phyloP scores from a whole-genome alignment of 2,329 filamentous ascomycete genomes.

The Diatrype stigma region DNA sequence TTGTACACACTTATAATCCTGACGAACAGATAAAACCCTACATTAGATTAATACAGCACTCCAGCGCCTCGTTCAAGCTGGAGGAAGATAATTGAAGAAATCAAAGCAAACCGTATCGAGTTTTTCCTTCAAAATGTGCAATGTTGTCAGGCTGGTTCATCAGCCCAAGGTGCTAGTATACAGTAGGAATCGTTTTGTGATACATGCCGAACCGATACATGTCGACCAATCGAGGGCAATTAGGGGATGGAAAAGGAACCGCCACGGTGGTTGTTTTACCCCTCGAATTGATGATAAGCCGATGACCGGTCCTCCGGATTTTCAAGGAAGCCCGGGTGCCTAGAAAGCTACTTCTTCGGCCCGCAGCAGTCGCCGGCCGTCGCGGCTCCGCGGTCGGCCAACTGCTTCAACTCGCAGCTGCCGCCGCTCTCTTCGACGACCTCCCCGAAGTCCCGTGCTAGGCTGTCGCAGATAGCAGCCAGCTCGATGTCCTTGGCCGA shows the following conservation, averaged over 20 bases:
- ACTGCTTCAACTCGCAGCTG: constrained; percentile 33
- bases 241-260: too few species aligned
- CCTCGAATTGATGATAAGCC: too few species aligned
- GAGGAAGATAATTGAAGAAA: neutral
- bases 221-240: too few species aligned
- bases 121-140: too few species aligned
- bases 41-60: constrained; percentile 10
- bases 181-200: too few species aligned
- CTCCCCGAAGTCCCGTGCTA: constrained; percentile 56
- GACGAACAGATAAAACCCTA: constrained; percentile 12
- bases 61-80: neutral
- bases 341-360: constrained; percentile 27
- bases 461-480: constrained; percentile 57
- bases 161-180: too few species aligned
- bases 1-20: constrained; percentile 15
- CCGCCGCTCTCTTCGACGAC: constrained; percentile 25
- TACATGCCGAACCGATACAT: too few species aligned
- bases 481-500: constrained; percentile 59
- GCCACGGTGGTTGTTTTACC: too few species aligned
- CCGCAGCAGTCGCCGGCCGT: constrained; percentile 52
- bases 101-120: too few species aligned
- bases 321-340: too few species aligned
- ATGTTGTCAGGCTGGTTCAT: too few species aligned
- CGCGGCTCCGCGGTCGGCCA: constrained; percentile 43
- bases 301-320: too few species aligned